Base-by-base conservation (phyloP, 1,139 yeast species). In the Candida pseudoviswanathii region DNA sequence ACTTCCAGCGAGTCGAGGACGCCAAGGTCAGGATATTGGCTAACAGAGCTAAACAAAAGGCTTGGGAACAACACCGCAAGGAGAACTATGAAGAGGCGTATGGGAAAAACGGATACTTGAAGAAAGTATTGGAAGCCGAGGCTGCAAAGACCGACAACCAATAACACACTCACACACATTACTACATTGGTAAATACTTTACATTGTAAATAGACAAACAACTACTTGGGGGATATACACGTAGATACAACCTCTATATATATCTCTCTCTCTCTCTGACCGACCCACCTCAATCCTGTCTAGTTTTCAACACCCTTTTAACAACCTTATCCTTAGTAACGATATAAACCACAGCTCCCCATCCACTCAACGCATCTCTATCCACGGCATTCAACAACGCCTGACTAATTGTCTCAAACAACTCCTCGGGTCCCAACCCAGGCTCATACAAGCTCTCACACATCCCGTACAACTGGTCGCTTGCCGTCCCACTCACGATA, bases 371-470 rank as follows among this genome's bases (percentile, higher is more conserved):
- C 5, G 98, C 96, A 72, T 95, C 99, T 77, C 99, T 87, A 68
- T 95, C 99, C 41, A 89, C 96, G 24, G 97, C 98, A 67, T 89
- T 91, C 72, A 94, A 77, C 55, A 95, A 75, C 0, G 97, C 92
- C 72, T 95, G 99, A 60, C 96, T 86, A 59, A 92, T 88, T 43
- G 98, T 92, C 69, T 95, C 99, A 67, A 95, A 95, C 62, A 95
- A 77, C 66, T 94, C 97, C 58, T 95, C 99, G 4, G 99, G 94
- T 67, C 84, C 97, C 61, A 94, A 77, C 63, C 87, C 75, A 38
- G 98, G 98, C 69, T 94, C 98, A 70, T 90, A 94, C 53, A 95
- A 77, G n/a, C 96, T 82, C 73, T 94, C 99, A 71, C 99, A 95
- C 98, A 94, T 94, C 70, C 99, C 99, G 64, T 86, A 94, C 53